Percentiles rank a stretch among this genome's conserved stretches.
Conservation (phyloP, 2,329 filamentous ascomycete genomes). For the Aspergillus chevalieri region DNA sequence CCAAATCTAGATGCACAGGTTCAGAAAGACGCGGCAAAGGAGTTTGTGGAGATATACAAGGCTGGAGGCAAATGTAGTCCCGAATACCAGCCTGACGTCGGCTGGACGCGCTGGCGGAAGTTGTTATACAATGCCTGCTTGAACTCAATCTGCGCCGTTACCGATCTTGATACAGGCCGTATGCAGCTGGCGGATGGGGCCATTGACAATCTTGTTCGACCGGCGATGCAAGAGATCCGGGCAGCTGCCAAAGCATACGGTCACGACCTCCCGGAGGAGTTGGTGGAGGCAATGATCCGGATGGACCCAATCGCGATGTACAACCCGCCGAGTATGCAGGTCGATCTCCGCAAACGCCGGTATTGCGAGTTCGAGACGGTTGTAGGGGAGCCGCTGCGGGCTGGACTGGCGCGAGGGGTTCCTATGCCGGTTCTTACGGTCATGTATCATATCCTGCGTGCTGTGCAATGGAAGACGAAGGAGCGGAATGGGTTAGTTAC, state of each 20-base stretch:
- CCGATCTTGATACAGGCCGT: constrained; percentile 46
- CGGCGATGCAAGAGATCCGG: constrained; percentile 50
- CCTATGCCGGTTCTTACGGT: constrained; percentile 19
- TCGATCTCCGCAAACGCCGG: constrained; percentile 45
- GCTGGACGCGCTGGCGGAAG: constrained; percentile 23
- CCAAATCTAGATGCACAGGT: constrained; percentile 3
- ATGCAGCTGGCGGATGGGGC: constrained; percentile 41
- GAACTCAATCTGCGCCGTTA: constrained; percentile 48
- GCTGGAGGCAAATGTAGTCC: constrained; percentile 41
- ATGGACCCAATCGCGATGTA: constrained; percentile 44
- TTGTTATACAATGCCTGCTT: constrained; percentile 47
- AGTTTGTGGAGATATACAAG: constrained; percentile 45
- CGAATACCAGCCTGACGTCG: constrained; percentile 29
- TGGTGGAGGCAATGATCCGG: constrained; percentile 9
- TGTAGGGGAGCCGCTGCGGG: constrained; percentile 51
- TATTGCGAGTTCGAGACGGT: constrained; percentile 52
- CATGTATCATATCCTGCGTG: constrained; percentile 23
- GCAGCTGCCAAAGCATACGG: constrained; percentile 21
- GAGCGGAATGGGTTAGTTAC: constrained; percentile 14
- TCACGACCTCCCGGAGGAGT: constrained; percentile 5
- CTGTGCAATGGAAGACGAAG: constrained; percentile 22
- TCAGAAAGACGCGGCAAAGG: constrained; percentile 27
- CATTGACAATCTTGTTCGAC: constrained; percentile 45
- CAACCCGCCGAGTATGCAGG: constrained; percentile 50
- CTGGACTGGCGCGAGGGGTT: constrained; percentile 45